Percentiles rank a stretch among this genome's conserved stretches.
Conservation (phyloP, 2,329 filamentous ascomycete genomes). For the Fulvia fulva region DNA sequence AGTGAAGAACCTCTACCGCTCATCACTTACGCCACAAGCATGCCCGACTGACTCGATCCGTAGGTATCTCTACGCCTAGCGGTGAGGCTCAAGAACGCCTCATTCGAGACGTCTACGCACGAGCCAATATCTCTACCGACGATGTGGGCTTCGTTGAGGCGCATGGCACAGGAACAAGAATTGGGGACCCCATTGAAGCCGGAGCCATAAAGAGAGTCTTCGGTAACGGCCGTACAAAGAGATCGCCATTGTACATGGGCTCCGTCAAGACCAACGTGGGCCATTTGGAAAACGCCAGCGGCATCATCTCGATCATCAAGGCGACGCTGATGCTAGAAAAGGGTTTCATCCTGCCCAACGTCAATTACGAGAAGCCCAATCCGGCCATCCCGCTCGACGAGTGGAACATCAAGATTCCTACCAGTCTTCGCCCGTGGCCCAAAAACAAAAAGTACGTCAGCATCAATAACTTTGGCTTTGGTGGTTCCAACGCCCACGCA, state of each 20-base stretch:
- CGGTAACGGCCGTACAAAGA: neutral
- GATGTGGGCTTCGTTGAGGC: conserved; percentile 17
- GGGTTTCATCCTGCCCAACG: conserved; percentile 24
- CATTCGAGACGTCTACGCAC: conserved; percentile 35
- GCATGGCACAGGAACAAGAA: conserved; percentile 26
- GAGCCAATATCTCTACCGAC: conserved; percentile 30
- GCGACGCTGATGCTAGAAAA: conserved; percentile 23
- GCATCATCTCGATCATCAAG: conserved; percentile 19
- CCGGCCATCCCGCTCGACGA: neutral
- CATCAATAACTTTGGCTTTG: too few species aligned
- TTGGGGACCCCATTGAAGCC: conserved; percentile 7
- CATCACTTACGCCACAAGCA: too few species aligned
- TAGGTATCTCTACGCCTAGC: conserved; percentile 40
- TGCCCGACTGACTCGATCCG: too few species aligned
- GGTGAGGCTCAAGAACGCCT: conserved; percentile 34
- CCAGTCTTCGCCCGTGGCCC: too few species aligned
- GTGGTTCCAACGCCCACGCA: too few species aligned
- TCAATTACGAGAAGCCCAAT: conserved; percentile 24
- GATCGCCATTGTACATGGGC: conserved; percentile 16
- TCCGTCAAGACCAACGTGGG: conserved; percentile 26
- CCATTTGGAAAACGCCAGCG: conserved; percentile 15
- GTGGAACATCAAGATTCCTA: too few species aligned
- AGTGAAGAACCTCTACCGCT: conserved; percentile 35
- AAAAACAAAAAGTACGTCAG: too few species aligned
- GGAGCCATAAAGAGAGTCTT: neutral